Percentiles rank a stretch among this genome's conserved stretches.
Conservation (phyloP, 495 filamentous ascomycete species). For the Achaetomiella virescens region DNA sequence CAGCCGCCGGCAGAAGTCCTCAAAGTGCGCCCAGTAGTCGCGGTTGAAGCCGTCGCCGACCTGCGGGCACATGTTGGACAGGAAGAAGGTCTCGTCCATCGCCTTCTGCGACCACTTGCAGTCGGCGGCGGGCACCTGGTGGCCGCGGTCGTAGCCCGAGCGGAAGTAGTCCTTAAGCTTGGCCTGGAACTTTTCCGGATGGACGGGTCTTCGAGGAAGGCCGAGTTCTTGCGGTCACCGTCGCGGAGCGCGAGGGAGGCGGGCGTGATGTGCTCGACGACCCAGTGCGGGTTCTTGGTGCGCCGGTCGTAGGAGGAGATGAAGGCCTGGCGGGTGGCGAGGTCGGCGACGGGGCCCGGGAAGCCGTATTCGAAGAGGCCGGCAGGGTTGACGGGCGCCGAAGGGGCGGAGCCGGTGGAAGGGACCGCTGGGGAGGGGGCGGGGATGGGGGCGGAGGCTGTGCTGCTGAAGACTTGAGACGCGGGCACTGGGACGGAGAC, state of each 20-base stretch:
- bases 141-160: slow-evolving; percentile 93
- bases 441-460: slow-evolving; percentile 9
- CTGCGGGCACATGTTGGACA: slow-evolving; percentile 96
- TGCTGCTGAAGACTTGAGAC: slow-evolving; percentile 31
- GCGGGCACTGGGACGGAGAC: slow-evolving; percentile 40
- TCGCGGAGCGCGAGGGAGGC: slow-evolving; percentile 65
- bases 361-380: slow-evolving; percentile 97
- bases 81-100: slow-evolving; percentile 87
- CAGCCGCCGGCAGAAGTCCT: slow-evolving; percentile 87
- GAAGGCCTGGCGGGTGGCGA: slow-evolving; percentile 65
- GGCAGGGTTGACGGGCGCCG: slow-evolving; percentile 67
- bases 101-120: slow-evolving; percentile 91
- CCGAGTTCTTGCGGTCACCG: slow-evolving; percentile 77
- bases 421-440: neutral
- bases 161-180: slow-evolving; percentile 89
- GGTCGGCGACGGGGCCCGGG: slow-evolving; percentile 81
- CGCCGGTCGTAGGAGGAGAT: slow-evolving; percentile 87
- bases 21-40: slow-evolving; percentile 98
- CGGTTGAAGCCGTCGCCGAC: slow-evolving; percentile 97
- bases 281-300: slow-evolving; percentile 89
- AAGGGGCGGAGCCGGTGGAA: slow-evolving; percentile 19
- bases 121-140: slow-evolving; percentile 95
- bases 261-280: slow-evolving; percentile 96
- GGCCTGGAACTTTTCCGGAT: slow-evolving; percentile 81
- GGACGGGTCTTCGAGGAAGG: slow-evolving; percentile 71